Evolutionary conservation across 768 basidiomycete species (phyloP).

Genomic region (Filobasidium wieringae): DNA sequence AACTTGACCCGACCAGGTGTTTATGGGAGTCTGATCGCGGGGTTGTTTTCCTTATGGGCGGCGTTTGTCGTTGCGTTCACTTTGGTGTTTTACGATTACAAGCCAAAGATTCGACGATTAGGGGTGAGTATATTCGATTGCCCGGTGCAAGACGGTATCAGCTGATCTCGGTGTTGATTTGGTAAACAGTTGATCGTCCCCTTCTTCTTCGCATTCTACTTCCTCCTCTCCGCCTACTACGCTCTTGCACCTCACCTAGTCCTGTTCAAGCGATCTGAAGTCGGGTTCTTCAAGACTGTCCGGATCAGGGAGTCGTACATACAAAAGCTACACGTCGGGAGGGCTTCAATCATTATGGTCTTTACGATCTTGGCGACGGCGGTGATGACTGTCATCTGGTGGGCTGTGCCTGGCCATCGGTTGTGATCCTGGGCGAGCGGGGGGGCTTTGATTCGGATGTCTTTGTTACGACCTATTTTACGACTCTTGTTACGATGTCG

Average conservation of each 20-base stretch:
- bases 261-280: conserved; percentile 85
- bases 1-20: conserved; percentile 88
- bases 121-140: conserved; percentile 72
- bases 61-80: conserved; percentile 82
- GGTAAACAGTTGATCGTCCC: conserved; percentile 73
- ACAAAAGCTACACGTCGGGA: conserved; percentile 71
- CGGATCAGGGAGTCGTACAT: conserved; percentile 89
- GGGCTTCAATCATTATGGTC: conserved; percentile 72
- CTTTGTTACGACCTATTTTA: background rate
- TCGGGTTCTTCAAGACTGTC: conserved; percentile 90
- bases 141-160: background rate
- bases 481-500: background rate
- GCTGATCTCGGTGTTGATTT: too few species aligned
- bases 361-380: conserved; percentile 54
- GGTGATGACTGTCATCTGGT: conserved; percentile 79
- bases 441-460: background rate
- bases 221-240: conserved; percentile 90
- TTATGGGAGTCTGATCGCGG: conserved; percentile 70
- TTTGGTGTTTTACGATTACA: conserved; percentile 82
- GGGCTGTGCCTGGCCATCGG: conserved; percentile 88
- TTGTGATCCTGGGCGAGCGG: conserved; percentile 43
- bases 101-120: conserved; percentile 81
- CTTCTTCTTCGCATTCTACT: conserved; percentile 75
- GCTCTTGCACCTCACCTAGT: conserved; percentile 93
- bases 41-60: conserved; percentile 83